Conservation (phyloP, 75 land plant species). For the Isoetes taiwanensis region DNA sequence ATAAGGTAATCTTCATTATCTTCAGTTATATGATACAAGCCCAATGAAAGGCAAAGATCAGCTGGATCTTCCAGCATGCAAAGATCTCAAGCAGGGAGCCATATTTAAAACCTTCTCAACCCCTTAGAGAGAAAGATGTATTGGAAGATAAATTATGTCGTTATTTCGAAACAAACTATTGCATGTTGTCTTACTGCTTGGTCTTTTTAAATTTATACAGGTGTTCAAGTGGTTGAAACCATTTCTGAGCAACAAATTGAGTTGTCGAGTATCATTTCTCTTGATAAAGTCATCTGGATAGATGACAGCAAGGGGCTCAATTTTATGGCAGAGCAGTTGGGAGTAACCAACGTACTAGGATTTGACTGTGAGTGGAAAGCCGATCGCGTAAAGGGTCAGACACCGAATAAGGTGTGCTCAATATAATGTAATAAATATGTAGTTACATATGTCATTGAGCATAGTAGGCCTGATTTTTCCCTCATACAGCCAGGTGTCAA, state of each 20-base stretch:
- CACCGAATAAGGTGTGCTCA: conserved; percentile 30
- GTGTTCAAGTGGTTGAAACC: conserved; percentile 24
- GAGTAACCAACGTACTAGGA: conserved; percentile 47
- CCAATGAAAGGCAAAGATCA: too few species aligned
- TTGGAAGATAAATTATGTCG: too few species aligned
- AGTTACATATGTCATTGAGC: background rate
- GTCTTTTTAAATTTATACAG: too few species aligned
- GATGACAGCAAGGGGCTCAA: conserved; percentile 35
- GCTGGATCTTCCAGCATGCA: too few species aligned
- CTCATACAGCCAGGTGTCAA: conserved; percentile 46
- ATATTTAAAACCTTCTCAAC: too few species aligned
- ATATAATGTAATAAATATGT: background rate
- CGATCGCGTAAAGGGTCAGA: conserved; percentile 41
- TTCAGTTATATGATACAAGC: too few species aligned
- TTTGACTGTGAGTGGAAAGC: conserved; percentile 82
- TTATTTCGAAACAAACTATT: too few species aligned
- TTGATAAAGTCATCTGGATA: conserved; percentile 47
- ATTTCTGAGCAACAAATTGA: conserved; percentile 21
- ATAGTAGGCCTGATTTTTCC: background rate
- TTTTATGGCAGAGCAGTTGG: too few species aligned
- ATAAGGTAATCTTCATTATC: too few species aligned
- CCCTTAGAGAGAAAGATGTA: too few species aligned
- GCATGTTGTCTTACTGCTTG: too few species aligned
- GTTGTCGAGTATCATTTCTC: conserved; percentile 20
- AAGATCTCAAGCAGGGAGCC: too few species aligned